A percentile compares a stretch with the other conserved stretches of the same genome.
Evolutionary conservation across 345 rosid species (phyloP).

Genomic region (Syzygium grande): DNA sequence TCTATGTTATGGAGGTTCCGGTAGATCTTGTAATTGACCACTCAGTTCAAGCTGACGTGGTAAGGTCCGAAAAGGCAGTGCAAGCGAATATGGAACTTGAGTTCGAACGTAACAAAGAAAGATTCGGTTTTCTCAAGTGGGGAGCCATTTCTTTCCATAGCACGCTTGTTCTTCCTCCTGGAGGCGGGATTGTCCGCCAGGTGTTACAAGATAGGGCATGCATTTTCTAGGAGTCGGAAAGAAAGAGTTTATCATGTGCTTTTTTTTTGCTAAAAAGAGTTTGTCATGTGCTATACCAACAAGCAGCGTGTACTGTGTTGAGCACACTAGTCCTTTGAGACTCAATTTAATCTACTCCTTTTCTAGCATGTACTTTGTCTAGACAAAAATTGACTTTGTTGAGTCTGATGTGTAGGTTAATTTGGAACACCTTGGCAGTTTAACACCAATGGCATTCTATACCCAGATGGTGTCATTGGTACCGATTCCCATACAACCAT

Average conservation of each 20-base stretch:
- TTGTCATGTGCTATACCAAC: background rate
- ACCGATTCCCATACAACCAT: conserved; percentile 92
- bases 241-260: background rate
- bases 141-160: conserved; percentile 82
- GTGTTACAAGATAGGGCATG: conserved; percentile 12
- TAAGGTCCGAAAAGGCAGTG: conserved; percentile 81
- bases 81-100: conserved; percentile 91
- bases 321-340: background rate
- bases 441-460: conserved; percentile 64
- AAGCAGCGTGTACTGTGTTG: background rate
- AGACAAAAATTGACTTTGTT: background rate
- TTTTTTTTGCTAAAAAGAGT: background rate
- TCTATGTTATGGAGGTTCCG: conserved; percentile 50
- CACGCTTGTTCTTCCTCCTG: conserved; percentile 96
- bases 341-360: background rate
- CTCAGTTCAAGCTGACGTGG: conserved; percentile 92
- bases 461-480: conserved; percentile 90
- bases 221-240: background rate
- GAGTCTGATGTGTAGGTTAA: conserved; percentile 52
- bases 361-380: background rate
- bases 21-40: conserved; percentile 99
- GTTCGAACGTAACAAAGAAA: conserved; percentile 73
- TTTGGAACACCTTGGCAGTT: conserved; percentile 82
- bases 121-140: conserved; percentile 92
- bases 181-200: conserved; percentile 95